These are phyloP conservation scores for Fagopyrum tataricum DNA, from an alignment of 148 eudicot species.

Conservation along the genomic window DNA sequence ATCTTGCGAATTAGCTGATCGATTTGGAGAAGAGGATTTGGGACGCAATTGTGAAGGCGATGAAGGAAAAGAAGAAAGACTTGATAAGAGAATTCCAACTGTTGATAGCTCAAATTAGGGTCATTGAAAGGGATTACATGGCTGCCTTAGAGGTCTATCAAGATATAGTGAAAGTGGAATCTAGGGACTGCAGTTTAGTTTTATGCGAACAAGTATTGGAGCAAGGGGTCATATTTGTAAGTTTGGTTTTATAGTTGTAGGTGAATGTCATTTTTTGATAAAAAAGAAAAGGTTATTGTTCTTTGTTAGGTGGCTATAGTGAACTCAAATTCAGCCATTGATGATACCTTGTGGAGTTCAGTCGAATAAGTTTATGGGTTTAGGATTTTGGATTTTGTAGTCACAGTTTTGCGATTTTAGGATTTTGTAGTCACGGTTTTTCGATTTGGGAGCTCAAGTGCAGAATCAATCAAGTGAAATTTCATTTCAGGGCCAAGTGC, in stretches of 20 bases:
- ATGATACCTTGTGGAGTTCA: not conserved
- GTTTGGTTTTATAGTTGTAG: not conserved
- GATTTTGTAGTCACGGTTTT: too few relatives aligned
- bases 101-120: constrained; percentile 65
- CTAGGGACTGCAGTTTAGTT: constrained; percentile 72
- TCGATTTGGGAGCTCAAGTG: too few relatives aligned
- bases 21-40: constrained; percentile 37
- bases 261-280: not conserved
- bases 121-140: constrained; percentile 51
- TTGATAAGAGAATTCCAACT: constrained; percentile 65
- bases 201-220: too few relatives aligned
- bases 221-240: not conserved
- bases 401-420: too few relatives aligned
- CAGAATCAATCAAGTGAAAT: too few relatives aligned
- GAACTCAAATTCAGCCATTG: not conserved
- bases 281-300: not conserved
- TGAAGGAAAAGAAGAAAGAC: constrained; percentile 38
- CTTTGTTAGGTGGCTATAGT: not conserved
- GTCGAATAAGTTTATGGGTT: not conserved
- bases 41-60: constrained; percentile 42
- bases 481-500: too few relatives aligned
- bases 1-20: constrained; percentile 20
- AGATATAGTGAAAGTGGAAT: constrained; percentile 73
- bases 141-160: constrained; percentile 77
- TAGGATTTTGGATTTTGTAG: not conserved